phyloP scores from a whole-genome alignment of 2,329 filamentous ascomycete genomes.

The Penicillium sp. region DNA sequence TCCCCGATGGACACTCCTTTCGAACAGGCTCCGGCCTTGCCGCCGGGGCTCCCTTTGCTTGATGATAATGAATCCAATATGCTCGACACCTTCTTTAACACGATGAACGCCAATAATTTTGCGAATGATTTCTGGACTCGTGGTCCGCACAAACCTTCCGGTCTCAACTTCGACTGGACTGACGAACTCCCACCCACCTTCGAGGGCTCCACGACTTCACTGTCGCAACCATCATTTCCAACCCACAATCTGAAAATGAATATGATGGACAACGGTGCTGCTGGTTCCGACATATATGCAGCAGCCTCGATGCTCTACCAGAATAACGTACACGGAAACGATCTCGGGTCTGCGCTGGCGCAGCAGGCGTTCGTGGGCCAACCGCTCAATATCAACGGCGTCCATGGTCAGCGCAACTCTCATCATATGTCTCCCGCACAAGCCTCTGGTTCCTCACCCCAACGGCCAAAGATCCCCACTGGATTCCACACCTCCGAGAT shows the following conservation, averaged over 20 bases:
- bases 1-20: constrained; percentile 38
- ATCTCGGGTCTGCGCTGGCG: constrained; percentile 33
- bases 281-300: constrained; percentile 57
- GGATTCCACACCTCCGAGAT: constrained; percentile 42
- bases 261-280: constrained; percentile 27
- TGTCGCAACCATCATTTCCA: constrained; percentile 54
- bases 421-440: constrained; percentile 24
- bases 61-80: constrained; percentile 60
- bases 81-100: constrained; percentile 53
- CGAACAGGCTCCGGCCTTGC: constrained; percentile 61
- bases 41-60: constrained; percentile 66
- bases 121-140: constrained; percentile 43
- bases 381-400: constrained; percentile 26
- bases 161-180: constrained; percentile 41
- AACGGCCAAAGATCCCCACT: constrained; percentile 29
- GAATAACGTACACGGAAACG: constrained; percentile 34
- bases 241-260: constrained; percentile 32
- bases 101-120: constrained; percentile 44
- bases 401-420: constrained; percentile 18
- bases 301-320: constrained; percentile 55
- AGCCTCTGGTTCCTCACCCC: constrained; percentile 11
- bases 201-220: constrained; percentile 66
- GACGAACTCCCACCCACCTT: constrained; percentile 64
- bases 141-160: constrained; percentile 30
- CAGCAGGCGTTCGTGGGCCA: constrained; percentile 32